Conservation (phyloP, 306 rosid genomes). For the Corylus avellana region DNA sequence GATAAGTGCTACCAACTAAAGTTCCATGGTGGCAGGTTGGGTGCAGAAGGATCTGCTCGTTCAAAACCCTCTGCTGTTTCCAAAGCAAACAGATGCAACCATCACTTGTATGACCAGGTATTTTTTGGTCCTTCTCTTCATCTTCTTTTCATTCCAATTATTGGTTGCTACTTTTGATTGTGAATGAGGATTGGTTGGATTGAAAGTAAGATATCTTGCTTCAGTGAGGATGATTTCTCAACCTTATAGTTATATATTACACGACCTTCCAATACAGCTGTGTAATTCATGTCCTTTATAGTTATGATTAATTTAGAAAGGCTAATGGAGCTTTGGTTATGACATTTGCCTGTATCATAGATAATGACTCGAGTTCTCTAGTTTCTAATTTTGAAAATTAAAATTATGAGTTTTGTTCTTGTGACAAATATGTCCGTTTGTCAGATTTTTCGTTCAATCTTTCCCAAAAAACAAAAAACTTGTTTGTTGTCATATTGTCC, state of each 20-base stretch:
- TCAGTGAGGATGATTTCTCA: slow-evolving; percentile 6
- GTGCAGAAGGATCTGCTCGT: background rate
- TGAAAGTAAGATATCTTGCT: slow-evolving; percentile 2
- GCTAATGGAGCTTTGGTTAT: too few relatives aligned
- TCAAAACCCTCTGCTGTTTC: background rate
- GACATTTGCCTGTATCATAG: too few relatives aligned
- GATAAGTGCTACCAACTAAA: background rate
- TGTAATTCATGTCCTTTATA: too few relatives aligned
- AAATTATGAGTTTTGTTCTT: too few relatives aligned
- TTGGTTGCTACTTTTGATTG: background rate
- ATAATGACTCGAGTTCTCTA: too few relatives aligned
- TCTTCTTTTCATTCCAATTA: background rate
- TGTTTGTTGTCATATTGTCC: too few relatives aligned
- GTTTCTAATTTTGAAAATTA: too few relatives aligned
- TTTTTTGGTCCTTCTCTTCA: background rate
- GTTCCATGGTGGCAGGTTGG: background rate
- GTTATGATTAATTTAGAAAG: too few relatives aligned
- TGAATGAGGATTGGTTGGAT: background rate
- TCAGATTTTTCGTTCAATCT: too few relatives aligned
- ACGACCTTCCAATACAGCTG: too few relatives aligned
- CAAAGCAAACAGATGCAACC: background rate
- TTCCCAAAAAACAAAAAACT: too few relatives aligned
- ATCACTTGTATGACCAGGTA: background rate
- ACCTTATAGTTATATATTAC: background rate
- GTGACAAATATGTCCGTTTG: too few relatives aligned